Conservation (phyloP, 192 early-diverging fungal genomes). For the Allomyces arbusculus region DNA sequence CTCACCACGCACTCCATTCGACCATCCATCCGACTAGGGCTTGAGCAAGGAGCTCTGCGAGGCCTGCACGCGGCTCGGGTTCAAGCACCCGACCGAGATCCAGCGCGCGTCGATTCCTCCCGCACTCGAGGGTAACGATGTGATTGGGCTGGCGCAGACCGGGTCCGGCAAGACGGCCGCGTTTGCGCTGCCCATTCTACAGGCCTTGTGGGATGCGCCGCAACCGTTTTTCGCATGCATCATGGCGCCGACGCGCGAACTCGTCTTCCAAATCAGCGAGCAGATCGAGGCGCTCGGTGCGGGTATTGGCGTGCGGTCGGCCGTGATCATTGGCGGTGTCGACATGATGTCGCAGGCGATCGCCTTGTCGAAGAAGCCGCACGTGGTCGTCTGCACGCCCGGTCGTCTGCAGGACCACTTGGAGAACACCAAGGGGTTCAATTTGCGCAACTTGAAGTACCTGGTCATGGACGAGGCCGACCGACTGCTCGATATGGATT, state of each 20-base stretch:
- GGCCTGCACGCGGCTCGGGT: conserved; percentile 71
- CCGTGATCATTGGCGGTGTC: conserved; percentile 88
- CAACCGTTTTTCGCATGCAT: conserved; percentile 83
- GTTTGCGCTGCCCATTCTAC: conserved; percentile 67
- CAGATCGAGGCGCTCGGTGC: conserved; percentile 77
- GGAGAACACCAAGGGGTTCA: conserved; percentile 97
- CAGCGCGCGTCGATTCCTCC: conserved; percentile 77
- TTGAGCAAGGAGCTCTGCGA: conserved; percentile 73
- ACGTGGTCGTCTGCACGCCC: conserved; percentile 86
- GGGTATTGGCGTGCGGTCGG: conserved; percentile 75
- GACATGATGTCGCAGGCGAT: conserved; percentile 92
- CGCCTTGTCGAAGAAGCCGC: conserved; percentile 82
- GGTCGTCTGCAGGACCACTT: conserved; percentile 88
- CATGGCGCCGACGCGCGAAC: conserved; percentile 88
- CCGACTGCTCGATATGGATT: conserved; percentile 80
- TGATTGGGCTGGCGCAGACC: conserved; percentile 96
- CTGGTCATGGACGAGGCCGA: conserved; percentile 88
- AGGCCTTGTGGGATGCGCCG: conserved; percentile 69
- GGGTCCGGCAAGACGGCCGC: conserved; percentile 80
- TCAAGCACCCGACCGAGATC: conserved; percentile 76
- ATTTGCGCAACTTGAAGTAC: conserved; percentile 72
- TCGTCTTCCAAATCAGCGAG: conserved; percentile 87
- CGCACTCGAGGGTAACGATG: conserved; percentile 71
- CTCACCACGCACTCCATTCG: no score
- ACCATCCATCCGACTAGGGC: conserved; percentile 25